A percentile compares a stretch with the other conserved stretches of the same genome.
Evolutionary conservation across 2,329 filamentous ascomycete genomes (phyloP).

Genomic region (Arthrobotrys pseudoclavata): DNA sequence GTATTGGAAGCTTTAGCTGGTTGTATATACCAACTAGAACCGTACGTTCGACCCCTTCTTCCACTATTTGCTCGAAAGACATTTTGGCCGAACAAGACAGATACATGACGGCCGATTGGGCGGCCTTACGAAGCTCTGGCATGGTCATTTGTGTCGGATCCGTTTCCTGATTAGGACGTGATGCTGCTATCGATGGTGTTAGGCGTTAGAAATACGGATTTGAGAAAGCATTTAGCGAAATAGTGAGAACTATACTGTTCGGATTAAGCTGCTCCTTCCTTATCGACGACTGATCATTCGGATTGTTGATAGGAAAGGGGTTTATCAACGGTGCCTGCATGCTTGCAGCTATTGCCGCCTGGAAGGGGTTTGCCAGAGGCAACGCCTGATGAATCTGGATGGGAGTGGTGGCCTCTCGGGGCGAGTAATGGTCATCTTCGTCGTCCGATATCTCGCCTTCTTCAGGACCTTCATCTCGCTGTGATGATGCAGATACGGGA

Average conservation of each 20-base stretch:
- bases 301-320: constrained; percentile 4
- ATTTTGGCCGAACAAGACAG: constrained; percentile 76
- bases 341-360: neutral
- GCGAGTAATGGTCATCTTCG: constrained; percentile 55
- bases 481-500: neutral
- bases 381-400: neutral
- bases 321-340: constrained; percentile 9
- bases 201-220: constrained; percentile 7
- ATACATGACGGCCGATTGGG: constrained; percentile 76
- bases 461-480: constrained; percentile 50
- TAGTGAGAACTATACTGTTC: constrained; percentile 25
- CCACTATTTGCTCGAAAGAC: constrained; percentile 78
- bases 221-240: neutral
- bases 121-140: constrained; percentile 69
- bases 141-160: constrained; percentile 20
- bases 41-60: constrained; percentile 77
- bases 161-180: constrained; percentile 7
- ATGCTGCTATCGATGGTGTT: constrained; percentile 22
- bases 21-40: constrained; percentile 76
- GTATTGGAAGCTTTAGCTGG: constrained; percentile 73
- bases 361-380: constrained; percentile 22
- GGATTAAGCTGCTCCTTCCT: constrained; percentile 13
- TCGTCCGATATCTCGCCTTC: constrained; percentile 59
- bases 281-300: constrained; percentile 7
- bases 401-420: constrained; percentile 52